Percentiles rank a stretch among this genome's conserved stretches.
These are phyloP conservation scores for Euryodendron excelsum DNA, from an alignment of 148 eudicot species.

Conservation along the genomic window DNA sequence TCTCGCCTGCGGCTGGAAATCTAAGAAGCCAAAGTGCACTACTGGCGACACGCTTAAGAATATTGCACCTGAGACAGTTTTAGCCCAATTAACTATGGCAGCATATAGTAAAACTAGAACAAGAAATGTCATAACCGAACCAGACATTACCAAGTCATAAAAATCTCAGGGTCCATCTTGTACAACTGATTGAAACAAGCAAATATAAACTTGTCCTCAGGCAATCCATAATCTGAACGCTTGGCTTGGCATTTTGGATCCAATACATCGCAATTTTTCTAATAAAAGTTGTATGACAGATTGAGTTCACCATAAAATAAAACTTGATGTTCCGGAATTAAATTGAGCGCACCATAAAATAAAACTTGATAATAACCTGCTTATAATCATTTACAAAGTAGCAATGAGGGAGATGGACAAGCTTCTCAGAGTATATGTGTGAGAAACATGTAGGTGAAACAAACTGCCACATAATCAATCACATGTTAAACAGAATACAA, in stretches of 20 bases:
- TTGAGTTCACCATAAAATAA: not conserved
- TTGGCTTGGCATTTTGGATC: constrained; percentile 57
- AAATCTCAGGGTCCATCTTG: constrained; percentile 90
- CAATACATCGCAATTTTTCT: constrained; percentile 91
- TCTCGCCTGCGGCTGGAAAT: constrained; percentile 96
- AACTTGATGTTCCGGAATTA: not conserved
- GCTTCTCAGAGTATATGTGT: constrained; percentile 82
- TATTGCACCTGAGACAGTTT: constrained; percentile 71
- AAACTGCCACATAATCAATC: constrained; percentile 50
- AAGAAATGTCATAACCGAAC: not conserved
- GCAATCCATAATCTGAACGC: constrained; percentile 89
- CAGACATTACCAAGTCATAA: constrained; percentile 66
- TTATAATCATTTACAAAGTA: constrained; percentile 95
- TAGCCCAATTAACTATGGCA: not conserved
- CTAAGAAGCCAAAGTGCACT: constrained; percentile 93
- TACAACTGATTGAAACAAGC: constrained; percentile 93
- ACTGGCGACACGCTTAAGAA: constrained; percentile 80
- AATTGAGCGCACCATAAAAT: not conserved
- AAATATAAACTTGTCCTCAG: constrained; percentile 88
- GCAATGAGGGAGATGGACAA: constrained; percentile 90
- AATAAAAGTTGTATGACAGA: constrained; percentile 3
- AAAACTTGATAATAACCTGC: constrained; percentile 47
- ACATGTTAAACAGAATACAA: not conserved
- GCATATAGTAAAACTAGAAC: not conserved
- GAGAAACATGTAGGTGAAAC: constrained; percentile 72